Base-by-base conservation (phyloP, 2,329 filamentous ascomycete genomes). In the Pochonia chlamydosporia region DNA sequence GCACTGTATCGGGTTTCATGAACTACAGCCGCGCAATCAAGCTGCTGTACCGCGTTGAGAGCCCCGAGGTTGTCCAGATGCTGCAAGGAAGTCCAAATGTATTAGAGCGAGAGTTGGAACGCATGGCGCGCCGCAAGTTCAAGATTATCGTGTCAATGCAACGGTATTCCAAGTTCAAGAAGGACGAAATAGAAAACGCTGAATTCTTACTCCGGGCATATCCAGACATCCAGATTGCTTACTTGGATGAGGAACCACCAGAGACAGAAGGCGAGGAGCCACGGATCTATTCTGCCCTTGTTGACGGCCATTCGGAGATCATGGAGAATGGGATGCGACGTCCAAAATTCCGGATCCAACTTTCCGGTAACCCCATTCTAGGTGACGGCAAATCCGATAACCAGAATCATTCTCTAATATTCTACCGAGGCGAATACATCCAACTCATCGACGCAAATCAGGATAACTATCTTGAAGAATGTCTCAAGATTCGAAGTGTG, bases 1-100 rank as follows among this genome's bases (percentile, higher is more conserved):
- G 93, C 63, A 99, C 93, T 0, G 89, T 99, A 51, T 99, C 93
- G 57, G 93, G 93, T 59, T 99, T 99, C 75, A 99, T 99, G 93
- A 99, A 99, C 78, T 99, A 99, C 73, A 96, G 90, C 69, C 88
- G 93, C 62, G 93, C 93, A 7, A 99, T 99, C 73, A 99, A 99
- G 73, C 82, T 99, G 3, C 79, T 99, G 2, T 99, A 99, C 67
- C 91, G 93, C 62, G 95, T 99, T 4, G 93, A 99, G 71, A 99
- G 99, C 66, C 93, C 93, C 0, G 93, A 99, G 65, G 95, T 99
- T 46, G 93, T 99, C 6, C 93, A 99, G 64, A 99, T 99, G 93
- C 99, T 99, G 60, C 93, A 93, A 56, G 93, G 93, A 40, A 99
- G 97, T 70, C 97, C 93, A 1, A 95, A 99, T 67, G 99, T 99